Base-by-base conservation (phyloP, 2,329 filamentous ascomycete species). In the Clathrospora elynae region DNA sequence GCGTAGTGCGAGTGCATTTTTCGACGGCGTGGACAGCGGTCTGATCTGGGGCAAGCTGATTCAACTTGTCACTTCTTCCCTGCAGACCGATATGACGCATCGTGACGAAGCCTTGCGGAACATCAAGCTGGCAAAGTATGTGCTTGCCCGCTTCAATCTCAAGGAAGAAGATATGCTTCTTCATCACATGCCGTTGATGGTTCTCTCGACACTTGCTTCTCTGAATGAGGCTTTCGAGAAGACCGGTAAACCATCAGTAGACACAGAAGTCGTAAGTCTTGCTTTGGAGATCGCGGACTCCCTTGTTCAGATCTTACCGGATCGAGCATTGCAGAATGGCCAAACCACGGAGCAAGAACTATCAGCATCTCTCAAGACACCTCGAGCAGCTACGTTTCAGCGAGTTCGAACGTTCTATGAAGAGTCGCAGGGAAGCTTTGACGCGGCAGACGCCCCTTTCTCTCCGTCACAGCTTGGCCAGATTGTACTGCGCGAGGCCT, bases 151-250 rank as follows among this genome's bases (percentile, higher is more conserved):
- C 56, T 99, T 99, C 77, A 97, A 96, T 67, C 81, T 97, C 35
- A 83, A 86, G 38, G 93, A 99, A 71, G 93, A 97, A 68, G 95
- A 99, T 64, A 97, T 99, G 92, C 71, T 95, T 11, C 82, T 87
- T 2, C 75, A 88, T 14, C 92, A 97, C 71, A 87, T 91, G 19
- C 92, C 92, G 22, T 71, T 95, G 18, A 79, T 87, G 38, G 79
- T 84, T 2, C 70, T 95, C n/a, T 82, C 84, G 3, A 75, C 87
- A 17, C 71, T 83, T 6, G 64, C 73, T 8, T 74, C 75, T 30
- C 67, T 80, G 47, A 72, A 73, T 30, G 35, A 54, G 8, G 32
- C 50, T 14, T 46, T 78, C 20, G 45, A 53, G 11, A 17, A 39
- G 11, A 16, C 28, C 6, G 37, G 18, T 7, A 41, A 42, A 10